These are phyloP conservation scores for Claviceps purpurea DNA, from an alignment of 2,329 filamentous ascomycete species.

Conservation along the genomic window DNA sequence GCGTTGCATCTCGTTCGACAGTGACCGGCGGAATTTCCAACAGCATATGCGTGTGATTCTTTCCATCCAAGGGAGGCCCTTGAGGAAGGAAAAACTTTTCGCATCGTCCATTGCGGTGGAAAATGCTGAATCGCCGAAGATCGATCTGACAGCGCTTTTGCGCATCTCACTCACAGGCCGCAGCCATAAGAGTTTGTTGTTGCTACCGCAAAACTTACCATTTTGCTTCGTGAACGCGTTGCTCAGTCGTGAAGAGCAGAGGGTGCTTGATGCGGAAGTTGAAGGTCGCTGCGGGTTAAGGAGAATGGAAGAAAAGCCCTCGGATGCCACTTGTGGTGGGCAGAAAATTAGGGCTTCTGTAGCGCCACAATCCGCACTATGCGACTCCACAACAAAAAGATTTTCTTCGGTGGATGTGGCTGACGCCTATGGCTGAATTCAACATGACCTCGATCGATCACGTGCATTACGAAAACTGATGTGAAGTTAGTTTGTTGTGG, in stretches of 20 bases:
- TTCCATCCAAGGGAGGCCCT: neutral
- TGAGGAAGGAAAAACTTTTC: slow-evolving; percentile 3
- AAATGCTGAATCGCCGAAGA: slow-evolving; percentile 11
- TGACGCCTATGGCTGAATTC: neutral
- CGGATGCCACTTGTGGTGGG: slow-evolving; percentile 17
- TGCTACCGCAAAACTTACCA: slow-evolving; percentile 24
- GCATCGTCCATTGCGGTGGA: neutral
- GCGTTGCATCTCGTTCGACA: slow-evolving; percentile 8
- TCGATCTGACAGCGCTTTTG: slow-evolving; percentile 21
- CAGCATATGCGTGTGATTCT: slow-evolving; percentile 9
- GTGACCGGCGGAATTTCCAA: slow-evolving; percentile 21
- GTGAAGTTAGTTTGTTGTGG: too few species aligned
- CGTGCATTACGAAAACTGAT: neutral
- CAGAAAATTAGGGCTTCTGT: slow-evolving; percentile 25
- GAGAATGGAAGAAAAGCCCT: slow-evolving; percentile 15
- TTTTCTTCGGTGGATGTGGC: slow-evolving; percentile 5
- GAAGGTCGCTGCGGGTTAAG: slow-evolving; percentile 14
- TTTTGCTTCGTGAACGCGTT: slow-evolving; percentile 25
- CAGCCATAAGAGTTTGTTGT: slow-evolving; percentile 25
- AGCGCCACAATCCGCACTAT: slow-evolving; percentile 4
- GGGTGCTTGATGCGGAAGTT: slow-evolving; percentile 17
- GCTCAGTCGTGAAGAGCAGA: slow-evolving; percentile 22
- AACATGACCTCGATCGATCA: neutral
- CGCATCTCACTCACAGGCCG: slow-evolving; percentile 23
- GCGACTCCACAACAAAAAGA: slow-evolving; percentile 11